A percentile compares a stretch with the other conserved stretches of the same genome.
These are phyloP conservation scores for Colletotrichum magnum DNA, from an alignment of 2,329 filamentous ascomycete species.

Conservation along the genomic window DNA sequence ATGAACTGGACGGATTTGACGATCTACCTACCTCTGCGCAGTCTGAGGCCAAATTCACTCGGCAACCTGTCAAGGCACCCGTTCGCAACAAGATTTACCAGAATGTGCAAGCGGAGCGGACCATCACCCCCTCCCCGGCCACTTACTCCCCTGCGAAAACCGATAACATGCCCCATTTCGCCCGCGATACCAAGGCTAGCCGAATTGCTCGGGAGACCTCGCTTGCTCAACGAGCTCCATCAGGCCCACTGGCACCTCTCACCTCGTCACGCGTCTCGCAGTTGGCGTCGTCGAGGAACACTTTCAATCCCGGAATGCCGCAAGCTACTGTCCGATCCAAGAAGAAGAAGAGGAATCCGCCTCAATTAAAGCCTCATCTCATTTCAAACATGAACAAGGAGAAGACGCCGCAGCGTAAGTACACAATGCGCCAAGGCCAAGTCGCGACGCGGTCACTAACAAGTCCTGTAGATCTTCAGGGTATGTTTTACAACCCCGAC, in stretches of 20 bases:
- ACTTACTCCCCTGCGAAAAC: constrained; percentile 70
- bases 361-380: constrained; percentile 83
- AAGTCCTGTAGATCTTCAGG: constrained; percentile 78
- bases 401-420: constrained; percentile 85
- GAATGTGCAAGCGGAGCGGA: constrained; percentile 68
- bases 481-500: constrained; percentile 94
- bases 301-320: constrained; percentile 61
- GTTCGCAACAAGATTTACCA: constrained; percentile 71
- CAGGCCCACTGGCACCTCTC: constrained; percentile 68
- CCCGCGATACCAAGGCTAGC: constrained; percentile 76
- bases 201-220: constrained; percentile 75
- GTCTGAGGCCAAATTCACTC: constrained; percentile 85
- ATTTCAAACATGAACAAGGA: constrained; percentile 86
- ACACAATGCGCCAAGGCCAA: constrained; percentile 15
- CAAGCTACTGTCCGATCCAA: constrained; percentile 64
- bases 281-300: constrained; percentile 61
- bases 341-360: constrained; percentile 71
- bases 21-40: constrained; percentile 91
- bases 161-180: constrained; percentile 73
- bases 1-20: constrained; percentile 93
- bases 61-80: constrained; percentile 79
- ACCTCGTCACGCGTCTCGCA: constrained; percentile 69
- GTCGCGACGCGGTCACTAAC: constrained; percentile 47
- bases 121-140: constrained; percentile 66
- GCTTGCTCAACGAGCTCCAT: constrained; percentile 71